Conservation (phyloP, 768 basidiomycete genomes). For the Lactarius hatsudake region DNA sequence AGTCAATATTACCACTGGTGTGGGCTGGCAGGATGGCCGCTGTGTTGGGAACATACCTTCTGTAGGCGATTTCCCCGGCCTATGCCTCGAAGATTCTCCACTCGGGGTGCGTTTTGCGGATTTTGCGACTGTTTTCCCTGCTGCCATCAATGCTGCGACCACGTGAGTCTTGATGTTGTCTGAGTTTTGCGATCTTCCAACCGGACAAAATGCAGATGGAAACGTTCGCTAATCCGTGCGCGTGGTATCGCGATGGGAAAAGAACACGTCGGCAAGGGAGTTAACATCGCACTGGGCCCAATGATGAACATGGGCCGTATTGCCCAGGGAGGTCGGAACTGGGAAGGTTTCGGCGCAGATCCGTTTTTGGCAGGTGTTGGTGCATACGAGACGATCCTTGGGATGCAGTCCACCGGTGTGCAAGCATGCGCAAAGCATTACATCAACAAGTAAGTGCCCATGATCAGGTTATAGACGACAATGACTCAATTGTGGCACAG, state of each 20-base stretch:
- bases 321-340: conserved; percentile 83
- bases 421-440: conserved; percentile 87
- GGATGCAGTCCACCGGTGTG: conserved; percentile 75
- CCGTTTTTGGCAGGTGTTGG: conserved; percentile 82
- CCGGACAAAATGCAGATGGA: conserved; percentile 48
- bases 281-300: conserved; percentile 69
- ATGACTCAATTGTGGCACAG: conserved; percentile 33
- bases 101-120: conserved; percentile 75
- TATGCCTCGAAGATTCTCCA: conserved; percentile 75
- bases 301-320: conserved; percentile 89
- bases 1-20: conserved; percentile 27
- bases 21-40: conserved; percentile 54
- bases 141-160: conserved; percentile 75
- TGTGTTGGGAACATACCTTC: conserved; percentile 67
- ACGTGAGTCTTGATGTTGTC: conserved; percentile 44
- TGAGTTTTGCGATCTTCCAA: conserved; percentile 28
- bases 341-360: conserved; percentile 95
- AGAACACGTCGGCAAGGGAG: conserved; percentile 77
- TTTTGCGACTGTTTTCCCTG: conserved; percentile 73
- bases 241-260: conserved; percentile 77
- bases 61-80: conserved; percentile 55
- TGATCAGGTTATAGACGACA: neutral
- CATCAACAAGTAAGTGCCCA: conserved; percentile 62
- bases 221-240: conserved; percentile 70
- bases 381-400: conserved; percentile 77